phyloP scores from a whole-genome alignment of 2,329 filamentous ascomycete species.

The Akanthomyces muscarius region DNA sequence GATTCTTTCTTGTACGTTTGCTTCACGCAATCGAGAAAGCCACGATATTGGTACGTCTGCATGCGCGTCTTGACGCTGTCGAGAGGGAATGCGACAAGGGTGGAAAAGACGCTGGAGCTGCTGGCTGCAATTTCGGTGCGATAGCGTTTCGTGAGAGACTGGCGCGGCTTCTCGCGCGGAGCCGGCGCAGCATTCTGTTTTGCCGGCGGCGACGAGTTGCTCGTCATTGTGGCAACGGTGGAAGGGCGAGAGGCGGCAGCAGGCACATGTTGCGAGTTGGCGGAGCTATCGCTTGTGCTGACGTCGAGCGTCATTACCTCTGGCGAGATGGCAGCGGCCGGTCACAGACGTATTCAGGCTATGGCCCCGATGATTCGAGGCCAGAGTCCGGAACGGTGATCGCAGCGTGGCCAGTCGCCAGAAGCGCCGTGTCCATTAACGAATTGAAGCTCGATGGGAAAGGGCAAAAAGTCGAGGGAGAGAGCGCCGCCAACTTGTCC shows the following conservation, averaged over 20 bases:
- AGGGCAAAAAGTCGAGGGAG: background rate
- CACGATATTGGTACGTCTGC: slow-evolving; percentile 78
- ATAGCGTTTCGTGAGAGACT: slow-evolving; percentile 64
- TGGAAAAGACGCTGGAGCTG: slow-evolving; percentile 72
- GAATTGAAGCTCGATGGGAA: slow-evolving; percentile 14
- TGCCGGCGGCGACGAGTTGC: background rate
- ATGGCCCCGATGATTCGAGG: slow-evolving; percentile 25
- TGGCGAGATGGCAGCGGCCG: slow-evolving; percentile 19
- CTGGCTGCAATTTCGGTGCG: slow-evolving; percentile 77
- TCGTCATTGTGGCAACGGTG: slow-evolving; percentile 10
- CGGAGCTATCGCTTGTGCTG: slow-evolving; percentile 13
- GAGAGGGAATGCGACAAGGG: slow-evolving; percentile 76
- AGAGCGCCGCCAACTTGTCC: background rate
- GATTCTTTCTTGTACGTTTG: slow-evolving; percentile 74
- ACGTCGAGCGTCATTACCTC: slow-evolving; percentile 17
- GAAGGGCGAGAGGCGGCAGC: slow-evolving; percentile 6
- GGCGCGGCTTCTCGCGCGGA: slow-evolving; percentile 23
- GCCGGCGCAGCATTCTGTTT: background rate
- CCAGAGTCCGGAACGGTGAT: slow-evolving; percentile 28
- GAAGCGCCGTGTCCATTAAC: slow-evolving; percentile 37
- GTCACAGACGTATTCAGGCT: slow-evolving; percentile 27
- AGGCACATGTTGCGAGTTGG: slow-evolving; percentile 15
- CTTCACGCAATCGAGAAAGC: slow-evolving; percentile 68
- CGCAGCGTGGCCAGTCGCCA: slow-evolving; percentile 33
- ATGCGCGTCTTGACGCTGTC: slow-evolving; percentile 88